Evolutionary conservation across 208 protist species (phyloP).

Genomic region (Naegleria gruberi): DNA sequence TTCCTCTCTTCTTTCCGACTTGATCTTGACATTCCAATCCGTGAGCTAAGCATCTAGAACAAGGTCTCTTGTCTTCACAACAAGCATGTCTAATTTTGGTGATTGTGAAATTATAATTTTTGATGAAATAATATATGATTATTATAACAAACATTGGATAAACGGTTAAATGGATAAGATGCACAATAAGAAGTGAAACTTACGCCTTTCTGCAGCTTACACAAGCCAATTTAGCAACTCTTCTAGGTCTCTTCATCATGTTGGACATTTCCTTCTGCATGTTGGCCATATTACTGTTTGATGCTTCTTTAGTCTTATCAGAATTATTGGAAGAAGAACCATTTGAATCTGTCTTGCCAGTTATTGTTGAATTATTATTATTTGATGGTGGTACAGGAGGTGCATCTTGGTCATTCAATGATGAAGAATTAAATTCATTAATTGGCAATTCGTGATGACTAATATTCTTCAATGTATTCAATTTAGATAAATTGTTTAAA

Average conservation of each 20-base stretch:
- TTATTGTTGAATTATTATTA: not conserved
- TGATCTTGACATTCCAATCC: not conserved
- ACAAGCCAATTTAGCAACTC: slow-evolving; percentile 15
- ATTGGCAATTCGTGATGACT: not conserved
- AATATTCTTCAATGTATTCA: no score
- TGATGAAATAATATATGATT: not conserved
- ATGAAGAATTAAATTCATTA: not conserved
- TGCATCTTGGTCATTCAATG: not conserved
- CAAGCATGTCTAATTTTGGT: not conserved
- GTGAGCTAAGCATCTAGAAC: not conserved
- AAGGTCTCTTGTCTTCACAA: slow-evolving; percentile 8
- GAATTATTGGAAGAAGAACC: not conserved
- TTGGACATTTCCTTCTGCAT: not conserved
- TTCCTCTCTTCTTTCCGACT: slow-evolving; percentile 3
- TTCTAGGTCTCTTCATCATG: not conserved
- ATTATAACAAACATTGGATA: no score
- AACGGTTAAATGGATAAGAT: no score
- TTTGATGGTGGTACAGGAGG: not conserved
- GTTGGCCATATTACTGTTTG: not conserved
- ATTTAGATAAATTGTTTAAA: no score
- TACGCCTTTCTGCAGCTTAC: slow-evolving; percentile 6
- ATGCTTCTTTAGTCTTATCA: not conserved
- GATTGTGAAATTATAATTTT: not conserved
- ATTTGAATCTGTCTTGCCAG: not conserved
- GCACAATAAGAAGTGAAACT: not conserved